phyloP scores from a whole-genome alignment of 345 rosid genomes.

The Euphorbia lathyris region DNA sequence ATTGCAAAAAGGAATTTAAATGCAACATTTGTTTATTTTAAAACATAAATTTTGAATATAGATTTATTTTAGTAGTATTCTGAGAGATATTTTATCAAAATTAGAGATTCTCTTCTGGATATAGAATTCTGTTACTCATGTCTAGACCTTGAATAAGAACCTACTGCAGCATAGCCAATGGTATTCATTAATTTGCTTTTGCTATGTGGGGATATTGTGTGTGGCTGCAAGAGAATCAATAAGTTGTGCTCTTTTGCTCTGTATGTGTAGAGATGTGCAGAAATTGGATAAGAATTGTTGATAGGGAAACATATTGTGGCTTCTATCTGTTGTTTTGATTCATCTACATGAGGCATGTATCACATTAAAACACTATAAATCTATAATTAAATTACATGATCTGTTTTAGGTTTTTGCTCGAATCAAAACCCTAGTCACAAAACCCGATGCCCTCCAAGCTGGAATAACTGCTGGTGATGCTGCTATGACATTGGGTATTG shows the following conservation, averaged over 20 bases:
- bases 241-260: neutral
- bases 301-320: neutral
- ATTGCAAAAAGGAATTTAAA: neutral
- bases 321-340: neutral
- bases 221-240: neutral
- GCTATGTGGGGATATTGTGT: neutral
- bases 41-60: neutral
- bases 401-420: conserved; percentile 60
- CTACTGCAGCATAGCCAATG: neutral
- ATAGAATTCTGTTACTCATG: neutral
- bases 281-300: neutral
- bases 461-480: conserved; percentile 92
- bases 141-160: neutral
- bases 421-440: conserved; percentile 61
- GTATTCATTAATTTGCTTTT: neutral
- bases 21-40: neutral
- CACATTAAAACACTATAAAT: neutral
- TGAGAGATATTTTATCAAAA: too few relatives aligned
- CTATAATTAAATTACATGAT: neutral
- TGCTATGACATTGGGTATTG: conserved; percentile 84
- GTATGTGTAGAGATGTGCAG: neutral
- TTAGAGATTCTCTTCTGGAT: neutral
- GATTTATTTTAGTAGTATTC: neutral
- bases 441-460: conserved; percentile 54
- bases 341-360: neutral